Percentiles rank a stretch among this genome's conserved stretches.
phyloP scores from a whole-genome alignment of 75 land plant genomes.

The Picea glauca region DNA sequence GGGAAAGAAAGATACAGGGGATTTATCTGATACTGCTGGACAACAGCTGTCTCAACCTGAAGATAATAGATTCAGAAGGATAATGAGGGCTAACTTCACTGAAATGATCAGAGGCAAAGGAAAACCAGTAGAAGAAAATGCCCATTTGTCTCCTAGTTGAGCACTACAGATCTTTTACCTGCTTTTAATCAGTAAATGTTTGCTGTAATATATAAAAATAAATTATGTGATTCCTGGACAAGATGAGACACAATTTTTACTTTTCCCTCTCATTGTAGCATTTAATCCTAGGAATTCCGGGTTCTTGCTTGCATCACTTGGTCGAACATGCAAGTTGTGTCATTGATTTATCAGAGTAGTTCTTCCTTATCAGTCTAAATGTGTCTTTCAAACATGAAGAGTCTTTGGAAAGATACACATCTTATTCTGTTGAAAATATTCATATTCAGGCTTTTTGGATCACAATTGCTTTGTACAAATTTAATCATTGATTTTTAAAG shows the following conservation, averaged over 20 bases:
- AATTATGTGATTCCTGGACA: background rate
- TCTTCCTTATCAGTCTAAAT: background rate
- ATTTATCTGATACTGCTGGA: slow-evolving; percentile 13
- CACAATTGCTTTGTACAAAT: too few relatives aligned
- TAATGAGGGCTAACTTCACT: slow-evolving; percentile 77
- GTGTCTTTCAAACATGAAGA: too few relatives aligned
- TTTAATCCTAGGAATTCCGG: background rate
- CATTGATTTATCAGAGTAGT: background rate
- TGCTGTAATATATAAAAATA: background rate
- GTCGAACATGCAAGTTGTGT: background rate
- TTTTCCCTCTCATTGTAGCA: background rate
- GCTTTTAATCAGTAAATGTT: background rate
- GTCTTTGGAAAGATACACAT: too few relatives aligned
- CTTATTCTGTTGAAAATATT: too few relatives aligned
- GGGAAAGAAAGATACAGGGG: slow-evolving; percentile 50
- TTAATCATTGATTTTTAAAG: too few relatives aligned
- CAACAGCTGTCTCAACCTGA: slow-evolving; percentile 42
- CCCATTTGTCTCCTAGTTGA: slow-evolving; percentile 3
- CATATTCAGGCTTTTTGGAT: too few relatives aligned
- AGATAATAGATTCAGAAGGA: slow-evolving; percentile 69
- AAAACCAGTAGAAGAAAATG: slow-evolving; percentile 30
- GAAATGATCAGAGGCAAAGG: slow-evolving; percentile 72
- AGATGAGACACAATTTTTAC: background rate
- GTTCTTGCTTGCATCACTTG: background rate
- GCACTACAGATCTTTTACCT: background rate